Evolutionary conservation across 768 basidiomycete genomes (phyloP).

Genomic region (Trametes cinnabarina): DNA sequence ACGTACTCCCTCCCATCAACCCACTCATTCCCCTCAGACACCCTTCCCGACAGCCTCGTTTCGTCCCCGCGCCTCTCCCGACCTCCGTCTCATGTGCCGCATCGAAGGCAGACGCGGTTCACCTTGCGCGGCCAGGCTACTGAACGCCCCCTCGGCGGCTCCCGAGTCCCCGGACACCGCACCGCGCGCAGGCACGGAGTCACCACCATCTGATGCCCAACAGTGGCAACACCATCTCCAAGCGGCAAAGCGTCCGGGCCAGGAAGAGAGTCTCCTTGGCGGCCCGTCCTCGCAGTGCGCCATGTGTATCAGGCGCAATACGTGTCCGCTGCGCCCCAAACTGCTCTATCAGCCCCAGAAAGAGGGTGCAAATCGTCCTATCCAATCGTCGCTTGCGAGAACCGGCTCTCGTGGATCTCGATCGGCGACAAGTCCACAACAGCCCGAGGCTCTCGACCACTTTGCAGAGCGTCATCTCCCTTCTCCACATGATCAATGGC

Average conservation of each 20-base stretch:
- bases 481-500: no score
- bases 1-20: background rate
- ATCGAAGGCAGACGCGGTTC: no score
- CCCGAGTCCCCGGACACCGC: no score
- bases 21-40: background rate
- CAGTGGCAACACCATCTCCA: background rate
- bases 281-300: background rate
- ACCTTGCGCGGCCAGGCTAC: background rate
- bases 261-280: background rate
- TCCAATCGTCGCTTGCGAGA: background rate
- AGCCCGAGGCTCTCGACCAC: no score
- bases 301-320: background rate
- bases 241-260: background rate
- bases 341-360: background rate
- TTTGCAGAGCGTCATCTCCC: no score
- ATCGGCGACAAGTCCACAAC: no score
- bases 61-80: background rate
- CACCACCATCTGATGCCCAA: background rate
- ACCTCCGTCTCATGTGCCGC: background rate
- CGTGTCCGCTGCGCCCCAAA: background rate
- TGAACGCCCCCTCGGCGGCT: background rate
- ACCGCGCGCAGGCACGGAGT: background rate
- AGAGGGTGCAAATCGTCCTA: background rate
- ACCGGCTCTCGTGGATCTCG: no score
- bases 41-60: slow-evolving; percentile 3